Evolutionary conservation across 2,329 filamentous ascomycete genomes (phyloP), one percentile per base, ranked within the genome.

Genomic region (Escovopsis sp.): DNA sequence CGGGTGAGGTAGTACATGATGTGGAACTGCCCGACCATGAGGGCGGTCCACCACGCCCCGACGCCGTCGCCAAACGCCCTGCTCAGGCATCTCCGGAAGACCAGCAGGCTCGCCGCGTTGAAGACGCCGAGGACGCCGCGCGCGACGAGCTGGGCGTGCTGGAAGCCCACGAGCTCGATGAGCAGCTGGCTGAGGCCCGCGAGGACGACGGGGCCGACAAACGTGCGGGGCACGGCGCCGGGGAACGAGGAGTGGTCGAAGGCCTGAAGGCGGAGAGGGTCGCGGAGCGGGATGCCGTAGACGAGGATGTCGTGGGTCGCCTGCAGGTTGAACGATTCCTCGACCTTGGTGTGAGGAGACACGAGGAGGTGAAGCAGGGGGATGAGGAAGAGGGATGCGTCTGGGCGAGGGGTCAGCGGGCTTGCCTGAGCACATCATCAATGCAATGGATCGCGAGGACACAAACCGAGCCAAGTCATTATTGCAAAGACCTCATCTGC

Each of bases 291-390:
- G 1, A 85, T 77, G 23, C 87, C 87, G 58, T 91, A 86, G 33
- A 75, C 73, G 46, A 94, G 62, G 33, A 98, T 82, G 59, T 98
- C 91, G 61, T 96, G 91, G 3, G 80, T 75, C 6, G 91, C 91
- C 61, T 98, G 91, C 45, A 96, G 77, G 60, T 94, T 94, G 73
- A 98, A 96, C 0, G 89, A 96, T 63, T 98, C 91, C 61, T 98
- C 91, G 46, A 98, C 91, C 62, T 98, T 98, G 44, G 88, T 95
- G 66, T 93, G 89, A 1, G 91, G 91, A 10, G 88, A 77, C 23
- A 78, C 59, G 47, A 77, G 55, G 43, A 94, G 75, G 60, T 94
- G 85, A 43, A 82, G 43, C 3, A 69, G 59, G 1, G 84, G 82
- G 45, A 87, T 67, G 40, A 79, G 62, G 48, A 78, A 55, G 45